Percentiles rank a stretch among this genome's conserved stretches.
Conservation (phyloP, 1,139 yeast genomes). For the Zygoascus meyerae region DNA sequence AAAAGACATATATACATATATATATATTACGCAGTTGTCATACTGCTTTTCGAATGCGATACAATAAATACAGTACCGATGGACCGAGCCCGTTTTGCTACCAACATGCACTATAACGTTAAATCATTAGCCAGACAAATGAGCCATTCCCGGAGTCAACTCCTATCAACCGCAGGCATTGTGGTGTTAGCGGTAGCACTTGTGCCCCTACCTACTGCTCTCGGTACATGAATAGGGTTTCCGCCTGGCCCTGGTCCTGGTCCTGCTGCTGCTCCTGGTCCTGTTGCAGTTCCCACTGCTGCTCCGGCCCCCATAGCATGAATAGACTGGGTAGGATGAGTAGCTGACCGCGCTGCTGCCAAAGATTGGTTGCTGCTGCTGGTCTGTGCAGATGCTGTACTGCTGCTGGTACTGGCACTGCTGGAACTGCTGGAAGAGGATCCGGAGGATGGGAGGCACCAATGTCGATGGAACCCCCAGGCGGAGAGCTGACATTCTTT, state of each 20-base stretch:
- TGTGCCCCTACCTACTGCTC: not conserved
- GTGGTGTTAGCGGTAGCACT: too few species aligned
- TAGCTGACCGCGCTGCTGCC: conserved; percentile 12
- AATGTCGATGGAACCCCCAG: conserved; percentile 88
- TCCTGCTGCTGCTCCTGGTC: not conserved
- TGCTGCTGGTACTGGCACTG: conserved; percentile 9
- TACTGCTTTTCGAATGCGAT: conserved; percentile 4
- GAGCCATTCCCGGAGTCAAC: too few species aligned
- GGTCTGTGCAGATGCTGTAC: conserved; percentile 8
- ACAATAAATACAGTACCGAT: conserved; percentile 3
- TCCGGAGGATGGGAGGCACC: conserved; percentile 64
- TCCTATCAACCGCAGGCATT: too few species aligned
- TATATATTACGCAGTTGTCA: not conserved
- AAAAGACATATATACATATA: too few species aligned
- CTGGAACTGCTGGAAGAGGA: conserved; percentile 18
- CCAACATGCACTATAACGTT: too few species aligned
- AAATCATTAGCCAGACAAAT: too few species aligned
- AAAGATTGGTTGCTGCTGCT: conserved; percentile 8
- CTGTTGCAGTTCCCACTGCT: too few species aligned
- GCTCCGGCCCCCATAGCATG: too few species aligned
- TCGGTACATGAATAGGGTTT: not conserved
- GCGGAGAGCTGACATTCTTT: conserved; percentile 87
- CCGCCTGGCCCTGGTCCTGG: not conserved
- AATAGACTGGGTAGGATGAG: not conserved
- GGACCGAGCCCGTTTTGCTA: too few species aligned